Base-by-base conservation (phyloP, 1,284 basidiomycete genomes). In the Pyrrhoderma lamaoense region DNA sequence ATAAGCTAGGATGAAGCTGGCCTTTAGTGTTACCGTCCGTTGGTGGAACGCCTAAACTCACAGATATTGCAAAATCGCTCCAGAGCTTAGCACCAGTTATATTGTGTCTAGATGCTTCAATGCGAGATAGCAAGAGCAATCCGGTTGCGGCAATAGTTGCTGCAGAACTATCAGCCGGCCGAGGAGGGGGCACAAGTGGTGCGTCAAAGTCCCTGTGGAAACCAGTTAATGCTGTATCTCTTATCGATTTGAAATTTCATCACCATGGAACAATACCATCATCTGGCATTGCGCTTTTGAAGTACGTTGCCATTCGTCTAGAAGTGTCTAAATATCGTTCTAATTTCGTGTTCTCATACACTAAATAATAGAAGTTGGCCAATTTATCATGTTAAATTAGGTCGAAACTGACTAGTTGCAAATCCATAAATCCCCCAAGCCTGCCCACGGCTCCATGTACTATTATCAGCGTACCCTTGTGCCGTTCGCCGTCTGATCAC, bases 381-480 rank as follows among this genome's bases (percentile, higher is more conserved):
- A 47, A 42, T 57, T 57, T 21, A 56, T 53, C 49, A 59, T 49
- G 40, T 13, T 43, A 40, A 23, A 18, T 19, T 36, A 38, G 8
- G 44, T 38, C 9, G 18, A 3, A 22, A 8, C 76, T 45, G 58
- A 84, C 83, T 82, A 57, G 80, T 81, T 0, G 81, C 76, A 59
- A 78, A 86, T 0, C 82, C 82, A 59, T 81, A 82, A 31, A 85
- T 73, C 7, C 73, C 82, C 83, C 82, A 85, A 8, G 79, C 74
- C 62, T 86, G 79, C 3, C 82, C 83, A 25, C 84, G 74, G 43
- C 77, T 75, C 84, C 84, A 86, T 8, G 84, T 85, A 61, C 80
- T 84, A 56, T 67, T 70, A 59, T 83, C 72, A 9, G 80, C 68
- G 58, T 71, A 85, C 0, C 82, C 83, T 61, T 86, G 83, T 0